A percentile compares a stretch with the other conserved stretches of the same genome.
Evolutionary conservation across 805 yeast genomes (phyloP).

Genomic region (Wickerhamomyces queroliae): DNA sequence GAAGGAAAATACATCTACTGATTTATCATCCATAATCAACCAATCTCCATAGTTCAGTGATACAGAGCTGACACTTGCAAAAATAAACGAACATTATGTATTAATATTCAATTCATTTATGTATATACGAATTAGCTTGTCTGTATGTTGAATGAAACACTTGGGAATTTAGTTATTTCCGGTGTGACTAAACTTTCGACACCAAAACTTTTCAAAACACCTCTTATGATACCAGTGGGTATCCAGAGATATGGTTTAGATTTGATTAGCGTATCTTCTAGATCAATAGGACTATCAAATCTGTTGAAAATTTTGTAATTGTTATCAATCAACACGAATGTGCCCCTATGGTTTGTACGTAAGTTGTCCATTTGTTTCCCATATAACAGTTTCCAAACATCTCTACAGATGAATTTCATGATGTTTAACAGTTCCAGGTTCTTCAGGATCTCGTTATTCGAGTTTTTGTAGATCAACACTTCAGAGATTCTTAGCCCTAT

Average conservation of each 20-base stretch:
- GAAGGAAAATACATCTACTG: constrained; percentile 45
- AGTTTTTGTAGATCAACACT: constrained; percentile 38
- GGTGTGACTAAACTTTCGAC: constrained; percentile 60
- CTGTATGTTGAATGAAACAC: constrained; percentile 69
- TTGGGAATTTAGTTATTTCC: constrained; percentile 55
- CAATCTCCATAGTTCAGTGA: not conserved
- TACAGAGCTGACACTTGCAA: not conserved
- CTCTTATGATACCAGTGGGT: constrained; percentile 73
- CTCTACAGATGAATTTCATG: constrained; percentile 90
- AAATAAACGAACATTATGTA: not conserved
- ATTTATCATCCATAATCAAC: constrained; percentile 35
- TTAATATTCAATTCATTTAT: not conserved
- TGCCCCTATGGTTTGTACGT: constrained; percentile 86
- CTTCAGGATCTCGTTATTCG: constrained; percentile 37
- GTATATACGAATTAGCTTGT: constrained; percentile 27
- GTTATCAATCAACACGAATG: constrained; percentile 73
- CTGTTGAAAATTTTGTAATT: constrained; percentile 47
- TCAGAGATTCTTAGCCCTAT: constrained; percentile 59
- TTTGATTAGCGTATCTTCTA: constrained; percentile 37
- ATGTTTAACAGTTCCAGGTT: constrained; percentile 68
- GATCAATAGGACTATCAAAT: constrained; percentile 41
- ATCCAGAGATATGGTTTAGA: constrained; percentile 54
- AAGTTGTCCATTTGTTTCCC: constrained; percentile 88
- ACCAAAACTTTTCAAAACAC: constrained; percentile 65
- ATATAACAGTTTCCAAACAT: constrained; percentile 78